Evolutionary conservation across 495 filamentous ascomycete species (phyloP).

Genomic region (Amniculicola lignicola): DNA sequence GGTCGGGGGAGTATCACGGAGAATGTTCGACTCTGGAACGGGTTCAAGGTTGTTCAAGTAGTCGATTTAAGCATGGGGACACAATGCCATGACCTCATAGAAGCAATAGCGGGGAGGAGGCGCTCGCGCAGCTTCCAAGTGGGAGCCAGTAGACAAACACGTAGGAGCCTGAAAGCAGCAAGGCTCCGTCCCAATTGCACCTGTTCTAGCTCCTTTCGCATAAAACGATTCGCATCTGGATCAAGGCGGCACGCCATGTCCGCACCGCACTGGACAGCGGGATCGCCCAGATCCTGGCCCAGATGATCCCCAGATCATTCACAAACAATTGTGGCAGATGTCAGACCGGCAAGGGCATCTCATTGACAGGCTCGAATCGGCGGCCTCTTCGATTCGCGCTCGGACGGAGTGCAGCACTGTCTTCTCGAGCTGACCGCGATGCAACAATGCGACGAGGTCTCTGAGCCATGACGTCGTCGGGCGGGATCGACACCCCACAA

Average conservation of each 20-base stretch:
- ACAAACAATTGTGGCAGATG: not conserved
- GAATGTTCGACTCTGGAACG: too few species aligned
- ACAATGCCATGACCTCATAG: constrained; percentile 31
- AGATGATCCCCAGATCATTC: not conserved
- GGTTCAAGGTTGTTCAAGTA: too few species aligned
- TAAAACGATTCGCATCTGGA: too few species aligned
- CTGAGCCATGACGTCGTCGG: not conserved
- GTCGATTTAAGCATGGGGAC: too few species aligned
- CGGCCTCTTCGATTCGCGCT: too few species aligned
- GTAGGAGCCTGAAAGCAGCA: not conserved
- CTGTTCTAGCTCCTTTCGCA: not conserved
- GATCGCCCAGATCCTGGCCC: constrained; percentile 18
- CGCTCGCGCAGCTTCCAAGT: constrained; percentile 1
- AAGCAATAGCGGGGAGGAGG: constrained; percentile 3
- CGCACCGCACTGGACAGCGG: not conserved
- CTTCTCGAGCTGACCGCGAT: too few species aligned
- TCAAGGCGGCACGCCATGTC: not conserved
- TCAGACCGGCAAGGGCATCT: too few species aligned
- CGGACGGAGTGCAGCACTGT: too few species aligned
- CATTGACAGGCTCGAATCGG: too few species aligned
- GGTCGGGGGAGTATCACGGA: constrained; percentile 1
- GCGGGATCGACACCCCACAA: not conserved
- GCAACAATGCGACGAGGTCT: too few species aligned
- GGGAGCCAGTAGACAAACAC: not conserved
- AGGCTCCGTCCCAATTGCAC: not conserved